Percentiles rank a stretch among this genome's conserved stretches.
These are phyloP conservation scores for Silybum marianum DNA, from an alignment of 129 eudicot genomes.

Conservation along the genomic window DNA sequence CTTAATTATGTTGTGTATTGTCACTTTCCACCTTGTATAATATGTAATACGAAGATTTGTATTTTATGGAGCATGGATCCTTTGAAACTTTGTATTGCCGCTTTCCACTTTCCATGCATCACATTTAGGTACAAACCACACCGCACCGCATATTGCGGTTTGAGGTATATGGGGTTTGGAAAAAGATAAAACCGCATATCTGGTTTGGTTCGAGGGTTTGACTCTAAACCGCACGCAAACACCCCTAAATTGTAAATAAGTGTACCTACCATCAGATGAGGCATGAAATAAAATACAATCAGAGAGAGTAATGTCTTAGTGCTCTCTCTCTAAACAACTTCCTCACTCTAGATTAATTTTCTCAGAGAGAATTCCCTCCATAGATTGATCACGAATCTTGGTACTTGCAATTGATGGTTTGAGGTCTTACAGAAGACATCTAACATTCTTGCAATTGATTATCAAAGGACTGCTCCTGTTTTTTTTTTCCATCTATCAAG, in stretches of 20 bases:
- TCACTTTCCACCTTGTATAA: not conserved
- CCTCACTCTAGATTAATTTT: not conserved
- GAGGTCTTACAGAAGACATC: not conserved
- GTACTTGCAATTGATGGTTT: not conserved
- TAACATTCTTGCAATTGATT: not conserved
- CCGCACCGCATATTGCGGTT: not conserved
- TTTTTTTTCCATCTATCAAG: not conserved
- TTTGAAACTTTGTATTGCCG: not conserved
- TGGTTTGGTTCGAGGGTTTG: not conserved
- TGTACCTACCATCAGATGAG: not conserved
- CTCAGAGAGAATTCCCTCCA: not conserved
- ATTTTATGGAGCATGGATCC: not conserved
- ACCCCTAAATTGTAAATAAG: not conserved
- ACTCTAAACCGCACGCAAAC: not conserved
- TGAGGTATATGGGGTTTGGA: no score
- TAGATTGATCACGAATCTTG: not conserved
- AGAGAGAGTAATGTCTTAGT: not conserved
- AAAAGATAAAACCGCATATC: no score
- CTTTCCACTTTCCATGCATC: not conserved
- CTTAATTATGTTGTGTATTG: not conserved
- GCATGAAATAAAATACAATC: not conserved
- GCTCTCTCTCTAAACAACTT: not conserved
- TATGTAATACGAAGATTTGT: not conserved
- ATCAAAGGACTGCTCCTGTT: not conserved
- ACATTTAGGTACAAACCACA: not conserved